These are phyloP conservation scores for Clonostachys chloroleuca DNA, from an alignment of 2,329 filamentous ascomycete species.

Conservation along the genomic window DNA sequence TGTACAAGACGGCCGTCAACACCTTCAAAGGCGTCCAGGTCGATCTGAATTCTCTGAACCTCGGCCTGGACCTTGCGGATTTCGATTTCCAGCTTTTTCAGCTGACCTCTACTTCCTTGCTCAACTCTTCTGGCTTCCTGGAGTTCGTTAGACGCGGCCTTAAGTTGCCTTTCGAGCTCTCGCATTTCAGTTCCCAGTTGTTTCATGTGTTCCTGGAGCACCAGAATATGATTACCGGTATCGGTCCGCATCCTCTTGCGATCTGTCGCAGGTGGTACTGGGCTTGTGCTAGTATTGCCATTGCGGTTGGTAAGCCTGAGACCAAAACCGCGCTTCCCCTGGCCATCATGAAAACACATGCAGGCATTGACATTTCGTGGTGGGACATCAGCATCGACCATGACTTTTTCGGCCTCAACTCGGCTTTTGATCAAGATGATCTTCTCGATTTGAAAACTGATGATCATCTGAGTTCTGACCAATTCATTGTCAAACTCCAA, in stretches of 20 bases:
- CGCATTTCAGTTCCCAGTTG: constrained; percentile 51
- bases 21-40: constrained; percentile 63
- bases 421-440: constrained; percentile 70
- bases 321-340: constrained; percentile 48
- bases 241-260: constrained; percentile 77
- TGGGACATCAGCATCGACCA: constrained; percentile 55
- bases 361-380: constrained; percentile 70
- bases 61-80: constrained; percentile 57
- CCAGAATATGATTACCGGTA: constrained; percentile 58
- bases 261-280: constrained; percentile 39
- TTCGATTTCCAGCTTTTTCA: constrained; percentile 40
- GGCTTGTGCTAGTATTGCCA: constrained; percentile 34
- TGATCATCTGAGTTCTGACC: constrained; percentile 78
- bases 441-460: constrained; percentile 80
- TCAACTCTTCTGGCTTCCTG: constrained; percentile 30
- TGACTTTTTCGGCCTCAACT: constrained; percentile 61
- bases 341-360: constrained; percentile 62
- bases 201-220: constrained; percentile 42
- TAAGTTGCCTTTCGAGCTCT: constrained; percentile 38
- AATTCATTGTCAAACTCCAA: constrained; percentile 78
- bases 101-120: constrained; percentile 1
- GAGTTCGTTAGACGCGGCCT: constrained; percentile 35
- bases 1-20: constrained; percentile 62
- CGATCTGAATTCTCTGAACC: constrained; percentile 44
- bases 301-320: constrained; percentile 46